Conservation (phyloP, 148 eudicot genomes). For the Fallopia convolvulus region DNA sequence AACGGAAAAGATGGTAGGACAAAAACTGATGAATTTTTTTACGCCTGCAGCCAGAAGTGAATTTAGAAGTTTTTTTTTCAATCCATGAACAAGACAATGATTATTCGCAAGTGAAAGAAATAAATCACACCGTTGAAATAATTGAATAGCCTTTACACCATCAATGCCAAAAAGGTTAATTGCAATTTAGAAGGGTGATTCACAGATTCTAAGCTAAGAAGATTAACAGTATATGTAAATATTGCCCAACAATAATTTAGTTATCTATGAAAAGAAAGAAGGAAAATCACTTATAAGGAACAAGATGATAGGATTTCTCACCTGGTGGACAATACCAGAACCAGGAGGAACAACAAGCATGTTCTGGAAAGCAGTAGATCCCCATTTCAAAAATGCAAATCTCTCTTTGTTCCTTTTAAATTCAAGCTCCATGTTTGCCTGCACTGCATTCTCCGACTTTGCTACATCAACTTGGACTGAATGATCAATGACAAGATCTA, state of each 20-base stretch:
- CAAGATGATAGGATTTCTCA: conserved; percentile 17
- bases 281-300: neutral
- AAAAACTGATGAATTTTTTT: neutral
- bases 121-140: neutral
- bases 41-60: neutral
- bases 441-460: conserved; percentile 69
- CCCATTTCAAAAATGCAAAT: conserved; percentile 92
- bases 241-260: neutral
- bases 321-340: conserved; percentile 99
- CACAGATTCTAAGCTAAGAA: neutral
- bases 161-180: neutral
- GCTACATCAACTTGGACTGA: conserved; percentile 96
- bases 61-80: neutral
- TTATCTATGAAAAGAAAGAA: neutral
- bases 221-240: neutral
- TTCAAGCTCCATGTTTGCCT: conserved; percentile 73
- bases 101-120: neutral
- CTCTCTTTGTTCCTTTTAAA: conserved; percentile 82
- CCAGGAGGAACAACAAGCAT: conserved; percentile 99
- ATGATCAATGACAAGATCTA: conserved; percentile 94
- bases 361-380: conserved; percentile 86
- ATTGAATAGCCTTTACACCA: neutral
- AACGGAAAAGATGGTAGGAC: neutral
- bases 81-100: neutral
- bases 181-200: neutral